Evolutionary conservation across 345 rosid species (phyloP).

Genomic region (Brassica juncea): DNA sequence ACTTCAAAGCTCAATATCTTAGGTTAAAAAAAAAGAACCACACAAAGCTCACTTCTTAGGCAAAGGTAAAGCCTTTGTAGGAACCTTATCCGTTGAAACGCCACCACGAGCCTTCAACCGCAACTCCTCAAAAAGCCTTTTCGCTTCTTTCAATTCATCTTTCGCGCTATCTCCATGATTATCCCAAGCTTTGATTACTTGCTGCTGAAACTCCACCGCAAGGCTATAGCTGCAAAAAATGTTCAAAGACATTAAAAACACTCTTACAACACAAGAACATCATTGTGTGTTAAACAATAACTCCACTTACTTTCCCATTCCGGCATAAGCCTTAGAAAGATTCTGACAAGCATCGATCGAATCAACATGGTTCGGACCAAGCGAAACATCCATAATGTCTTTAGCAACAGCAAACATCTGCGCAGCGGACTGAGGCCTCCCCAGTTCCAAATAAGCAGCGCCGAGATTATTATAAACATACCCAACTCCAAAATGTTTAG

Average conservation of each 20-base stretch:
- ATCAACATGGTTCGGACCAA: conserved; percentile 91
- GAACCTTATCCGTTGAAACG: conserved; percentile 38
- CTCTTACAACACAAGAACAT: background rate
- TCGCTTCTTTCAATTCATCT: conserved; percentile 70
- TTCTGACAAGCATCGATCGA: conserved; percentile 91
- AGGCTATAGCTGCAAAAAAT: conserved; percentile 60
- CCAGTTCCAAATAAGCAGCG: conserved; percentile 89
- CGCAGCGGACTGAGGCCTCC: conserved; percentile 90
- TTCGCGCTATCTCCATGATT: conserved; percentile 67
- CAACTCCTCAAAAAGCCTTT: conserved; percentile 55
- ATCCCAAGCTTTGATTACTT: conserved; percentile 76
- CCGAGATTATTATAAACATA: conserved; percentile 93
- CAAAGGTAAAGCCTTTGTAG: conserved; percentile 50
- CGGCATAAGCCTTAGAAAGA: conserved; percentile 81
- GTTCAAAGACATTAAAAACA: background rate
- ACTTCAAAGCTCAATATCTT: background rate
- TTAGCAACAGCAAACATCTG: conserved; percentile 94
- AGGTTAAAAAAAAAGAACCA: background rate
- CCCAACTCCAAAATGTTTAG: conserved; percentile 92
- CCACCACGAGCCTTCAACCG: conserved; percentile 58
- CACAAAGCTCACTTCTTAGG: conserved; percentile 32
- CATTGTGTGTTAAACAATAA: background rate
- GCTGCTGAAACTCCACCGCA: conserved; percentile 83
- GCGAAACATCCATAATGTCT: conserved; percentile 91
- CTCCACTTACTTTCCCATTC: conserved; percentile 70